Percentiles rank a stretch among this genome's conserved stretches.
These are phyloP conservation scores for Trifolium subterraneum DNA, from an alignment of 306 rosid species.

Conservation along the genomic window DNA sequence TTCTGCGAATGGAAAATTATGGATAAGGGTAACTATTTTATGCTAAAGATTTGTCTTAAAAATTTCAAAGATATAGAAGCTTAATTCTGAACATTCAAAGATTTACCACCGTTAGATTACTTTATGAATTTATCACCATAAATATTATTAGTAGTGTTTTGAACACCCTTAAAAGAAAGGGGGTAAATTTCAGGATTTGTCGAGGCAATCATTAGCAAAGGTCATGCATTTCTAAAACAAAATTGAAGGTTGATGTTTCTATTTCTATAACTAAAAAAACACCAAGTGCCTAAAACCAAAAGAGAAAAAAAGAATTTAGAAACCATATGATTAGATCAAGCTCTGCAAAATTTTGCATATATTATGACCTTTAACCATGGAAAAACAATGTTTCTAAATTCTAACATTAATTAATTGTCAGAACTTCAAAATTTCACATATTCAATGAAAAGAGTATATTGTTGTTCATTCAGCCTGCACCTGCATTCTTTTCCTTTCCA, in stretches of 20 bases:
- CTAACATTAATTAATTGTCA: slow-evolving; percentile 18
- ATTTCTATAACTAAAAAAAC: slow-evolving; percentile 14
- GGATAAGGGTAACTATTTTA: slow-evolving; percentile 15
- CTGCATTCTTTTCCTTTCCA: slow-evolving; percentile 92
- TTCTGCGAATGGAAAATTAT: slow-evolving; percentile 54
- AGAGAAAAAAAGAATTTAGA: not conserved
- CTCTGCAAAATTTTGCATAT: slow-evolving; percentile 11
- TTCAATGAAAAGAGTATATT: not conserved
- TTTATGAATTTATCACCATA: slow-evolving; percentile 16
- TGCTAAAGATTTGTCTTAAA: slow-evolving; percentile 1
- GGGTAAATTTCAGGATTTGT: not conserved
- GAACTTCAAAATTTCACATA: slow-evolving; percentile 15
- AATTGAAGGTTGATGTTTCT: slow-evolving; percentile 19
- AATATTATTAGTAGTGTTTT: not conserved
- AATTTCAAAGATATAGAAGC: slow-evolving; percentile 21
- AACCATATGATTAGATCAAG: not conserved
- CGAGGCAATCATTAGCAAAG: slow-evolving; percentile 24
- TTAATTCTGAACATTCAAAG: slow-evolving; percentile 23
- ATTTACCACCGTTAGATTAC: slow-evolving; percentile 11
- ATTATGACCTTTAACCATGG: not conserved
- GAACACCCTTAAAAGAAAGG: not conserved
- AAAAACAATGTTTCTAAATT: slow-evolving; percentile 22
- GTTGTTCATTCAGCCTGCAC: slow-evolving; percentile 48
- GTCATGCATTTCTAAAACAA: not conserved
- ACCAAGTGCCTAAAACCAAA: slow-evolving; percentile 4